Conservation (phyloP, 805 yeast species). For the Ogataea neopini region DNA sequence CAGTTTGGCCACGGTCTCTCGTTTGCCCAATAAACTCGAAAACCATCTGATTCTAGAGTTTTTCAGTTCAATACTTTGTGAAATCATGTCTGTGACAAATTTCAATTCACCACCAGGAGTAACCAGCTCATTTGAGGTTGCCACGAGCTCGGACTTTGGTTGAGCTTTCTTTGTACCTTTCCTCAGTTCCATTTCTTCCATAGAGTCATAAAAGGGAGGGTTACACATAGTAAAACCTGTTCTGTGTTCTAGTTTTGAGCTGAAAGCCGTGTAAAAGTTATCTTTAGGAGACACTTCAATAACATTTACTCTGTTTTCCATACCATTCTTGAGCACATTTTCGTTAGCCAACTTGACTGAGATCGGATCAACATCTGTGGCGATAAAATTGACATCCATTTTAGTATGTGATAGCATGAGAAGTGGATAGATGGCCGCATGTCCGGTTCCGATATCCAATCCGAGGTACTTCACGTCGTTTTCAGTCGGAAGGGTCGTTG, state of each 20-base stretch:
- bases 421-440: constrained; percentile 47
- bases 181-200: constrained; percentile 34
- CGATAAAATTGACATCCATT: constrained; percentile 30
- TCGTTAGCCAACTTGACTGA: constrained; percentile 34
- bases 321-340: constrained; percentile 31
- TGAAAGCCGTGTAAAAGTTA: constrained; percentile 9
- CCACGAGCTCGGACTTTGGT: constrained; percentile 29
- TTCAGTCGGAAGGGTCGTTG: constrained; percentile 1
- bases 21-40: constrained; percentile 36
- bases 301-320: constrained; percentile 24
- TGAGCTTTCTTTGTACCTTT: constrained; percentile 25
- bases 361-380: constrained; percentile 43
- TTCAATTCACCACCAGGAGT: constrained; percentile 48
- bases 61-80: constrained; percentile 29
- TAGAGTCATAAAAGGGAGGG: constrained; percentile 51
- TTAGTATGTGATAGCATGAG: constrained; percentile 31
- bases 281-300: constrained; percentile 19
- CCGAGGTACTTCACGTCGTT: constrained; percentile 22
- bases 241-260: constrained; percentile 8
- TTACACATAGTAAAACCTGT: constrained; percentile 46
- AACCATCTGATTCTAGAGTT: constrained; percentile 36
- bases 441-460: constrained; percentile 54
- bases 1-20: constrained; percentile 16
- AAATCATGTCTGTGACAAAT: constrained; percentile 40
- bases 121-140: constrained; percentile 39